Conservation (phyloP, 1,284 basidiomycete species). For the Puccinia novopanici region DNA sequence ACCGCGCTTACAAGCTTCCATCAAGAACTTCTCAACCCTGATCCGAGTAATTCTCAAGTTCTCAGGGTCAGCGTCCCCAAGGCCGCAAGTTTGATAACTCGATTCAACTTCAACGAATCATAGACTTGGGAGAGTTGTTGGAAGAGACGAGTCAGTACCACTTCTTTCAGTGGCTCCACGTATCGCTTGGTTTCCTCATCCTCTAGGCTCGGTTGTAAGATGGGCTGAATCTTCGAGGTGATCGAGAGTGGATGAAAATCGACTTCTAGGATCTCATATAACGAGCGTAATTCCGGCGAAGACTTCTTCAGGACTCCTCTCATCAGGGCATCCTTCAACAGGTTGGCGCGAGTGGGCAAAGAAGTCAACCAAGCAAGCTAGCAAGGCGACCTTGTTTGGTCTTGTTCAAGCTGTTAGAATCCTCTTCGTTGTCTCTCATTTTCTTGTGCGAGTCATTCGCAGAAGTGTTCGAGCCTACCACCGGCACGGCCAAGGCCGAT, state of each 20-base stretch:
- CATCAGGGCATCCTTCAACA: constrained; percentile 82
- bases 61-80: constrained; percentile 70
- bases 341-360: constrained; percentile 80
- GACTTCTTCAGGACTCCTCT: constrained; percentile 80
- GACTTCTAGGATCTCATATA: constrained; percentile 89
- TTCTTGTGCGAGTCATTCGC: constrained; percentile 65
- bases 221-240: constrained; percentile 77
- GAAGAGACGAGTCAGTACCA: constrained; percentile 89
- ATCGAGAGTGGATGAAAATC: constrained; percentile 93
- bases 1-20: constrained; percentile 84
- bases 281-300: constrained; percentile 73
- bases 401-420: constrained; percentile 61
- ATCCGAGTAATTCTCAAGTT: constrained; percentile 56
- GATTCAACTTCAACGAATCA: constrained; percentile 77
- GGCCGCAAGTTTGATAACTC: constrained; percentile 69
- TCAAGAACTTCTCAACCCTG: constrained; percentile 70
- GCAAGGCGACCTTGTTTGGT: constrained; percentile 75
- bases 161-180: constrained; percentile 84
- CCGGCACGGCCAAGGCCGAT: constrained; percentile 88
- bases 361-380: constrained; percentile 81
- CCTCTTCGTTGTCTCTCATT: constrained; percentile 57
- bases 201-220: constrained; percentile 69
- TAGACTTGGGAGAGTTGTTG: constrained; percentile 93
- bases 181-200: constrained; percentile 67
- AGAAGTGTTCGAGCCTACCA: constrained; percentile 66